Conservation (phyloP, 331 rosid species). For the Acacia pycnantha region DNA sequence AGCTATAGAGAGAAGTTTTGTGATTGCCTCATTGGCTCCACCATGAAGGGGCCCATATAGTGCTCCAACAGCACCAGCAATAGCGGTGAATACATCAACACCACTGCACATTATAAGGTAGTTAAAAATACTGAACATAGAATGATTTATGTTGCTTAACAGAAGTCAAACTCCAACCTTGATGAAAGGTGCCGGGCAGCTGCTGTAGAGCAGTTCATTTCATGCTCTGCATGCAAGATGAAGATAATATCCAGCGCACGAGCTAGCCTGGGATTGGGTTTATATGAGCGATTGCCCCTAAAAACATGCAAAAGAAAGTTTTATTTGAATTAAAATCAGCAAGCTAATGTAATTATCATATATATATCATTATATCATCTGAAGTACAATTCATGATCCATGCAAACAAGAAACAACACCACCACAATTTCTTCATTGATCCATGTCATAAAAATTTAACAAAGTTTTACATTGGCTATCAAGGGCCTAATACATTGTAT, state of each 20-base stretch:
- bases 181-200: slow-evolving; percentile 91
- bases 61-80: slow-evolving; percentile 93
- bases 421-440: background rate
- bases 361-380: background rate
- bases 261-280: slow-evolving; percentile 78
- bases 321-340: background rate
- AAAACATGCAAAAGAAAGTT: slow-evolving; percentile 19
- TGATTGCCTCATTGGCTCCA: slow-evolving; percentile 87
- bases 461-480: background rate
- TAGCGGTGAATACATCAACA: slow-evolving; percentile 90
- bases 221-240: slow-evolving; percentile 93
- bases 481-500: background rate
- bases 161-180: slow-evolving; percentile 50
- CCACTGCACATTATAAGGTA: slow-evolving; percentile 51
- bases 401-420: background rate
- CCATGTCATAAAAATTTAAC: background rate
- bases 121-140: background rate
- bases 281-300: slow-evolving; percentile 83
- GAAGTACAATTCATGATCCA: background rate
- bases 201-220: slow-evolving; percentile 94
- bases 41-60: slow-evolving; percentile 97
- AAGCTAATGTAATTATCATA: background rate
- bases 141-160: background rate
- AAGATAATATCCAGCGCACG: slow-evolving; percentile 80
- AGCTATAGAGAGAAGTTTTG: background rate